Evolutionary conservation across 257 asterid genomes (phyloP).

Genomic region (Gentiana dahurica): DNA sequence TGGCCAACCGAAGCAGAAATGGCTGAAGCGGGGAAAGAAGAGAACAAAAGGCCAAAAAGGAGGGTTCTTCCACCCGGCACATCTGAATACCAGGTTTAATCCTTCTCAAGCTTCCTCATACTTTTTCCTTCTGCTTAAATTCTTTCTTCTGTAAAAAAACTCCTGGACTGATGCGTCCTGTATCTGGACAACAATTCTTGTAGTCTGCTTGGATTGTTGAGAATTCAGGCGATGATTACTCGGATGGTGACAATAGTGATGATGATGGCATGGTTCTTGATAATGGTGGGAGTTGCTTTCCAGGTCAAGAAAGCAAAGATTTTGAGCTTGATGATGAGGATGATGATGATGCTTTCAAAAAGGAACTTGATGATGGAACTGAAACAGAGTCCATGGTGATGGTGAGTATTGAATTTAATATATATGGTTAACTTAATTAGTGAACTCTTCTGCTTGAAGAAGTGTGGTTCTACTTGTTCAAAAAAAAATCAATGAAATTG

Average conservation of each 20-base stretch:
- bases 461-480: not conserved
- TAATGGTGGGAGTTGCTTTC: slow-evolving; percentile 35
- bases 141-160: slow-evolving; percentile 1
- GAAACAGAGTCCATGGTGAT: slow-evolving; percentile 73
- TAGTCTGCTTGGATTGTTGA: slow-evolving; percentile 99
- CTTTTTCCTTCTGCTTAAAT: slow-evolving; percentile 2
- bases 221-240: slow-evolving; percentile 51
- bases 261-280: slow-evolving; percentile 80
- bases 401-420: slow-evolving; percentile 31
- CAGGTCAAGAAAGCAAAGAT: slow-evolving; percentile 28
- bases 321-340: slow-evolving; percentile 64
- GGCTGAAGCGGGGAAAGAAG: slow-evolving; percentile 70
- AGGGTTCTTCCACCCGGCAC: slow-evolving; percentile 69
- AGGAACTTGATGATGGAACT: slow-evolving; percentile 75
- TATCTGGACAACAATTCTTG: slow-evolving; percentile 10
- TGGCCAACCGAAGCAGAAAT: slow-evolving; percentile 98
- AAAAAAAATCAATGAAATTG: too few relatives aligned
- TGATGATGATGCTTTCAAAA: slow-evolving; percentile 60
- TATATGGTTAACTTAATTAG: not conserved
- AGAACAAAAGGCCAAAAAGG: slow-evolving; percentile 47
- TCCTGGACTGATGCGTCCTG: slow-evolving; percentile 6
- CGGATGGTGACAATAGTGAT: slow-evolving; percentile 58
- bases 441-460: not conserved
- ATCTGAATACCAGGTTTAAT: slow-evolving; percentile 83
- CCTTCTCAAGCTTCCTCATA: not conserved